Percentiles rank a stretch among this genome's conserved stretches.
Conservation (phyloP, 225 moss, liverwort and hornwort species). For the Bryoerythrophyllum caledonicum region DNA sequence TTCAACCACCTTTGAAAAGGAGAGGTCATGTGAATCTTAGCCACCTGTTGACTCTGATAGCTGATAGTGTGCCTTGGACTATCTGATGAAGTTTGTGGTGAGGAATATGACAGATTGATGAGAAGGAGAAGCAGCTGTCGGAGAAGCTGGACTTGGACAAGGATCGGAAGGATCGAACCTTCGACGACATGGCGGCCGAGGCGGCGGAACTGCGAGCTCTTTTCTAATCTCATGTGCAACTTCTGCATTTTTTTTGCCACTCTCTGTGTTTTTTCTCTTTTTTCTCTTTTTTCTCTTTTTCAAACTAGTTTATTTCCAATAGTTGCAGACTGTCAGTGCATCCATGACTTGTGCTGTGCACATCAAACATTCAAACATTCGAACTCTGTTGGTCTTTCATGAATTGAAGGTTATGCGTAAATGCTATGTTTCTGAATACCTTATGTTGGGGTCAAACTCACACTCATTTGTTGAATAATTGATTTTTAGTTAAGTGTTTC, state of each 20-base stretch:
- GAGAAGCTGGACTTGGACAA: constrained; percentile 77
- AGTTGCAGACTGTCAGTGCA: background rate
- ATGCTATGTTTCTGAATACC: background rate
- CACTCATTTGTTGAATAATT: no score
- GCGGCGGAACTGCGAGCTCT: constrained; percentile 76
- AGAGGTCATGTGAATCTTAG: no score
- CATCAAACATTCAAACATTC: background rate
- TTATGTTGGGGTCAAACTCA: no score
- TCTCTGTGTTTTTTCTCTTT: background rate
- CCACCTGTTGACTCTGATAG: no score
- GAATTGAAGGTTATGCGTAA: background rate
- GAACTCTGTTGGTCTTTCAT: background rate
- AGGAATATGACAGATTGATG: constrained; percentile 61
- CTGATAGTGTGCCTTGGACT: no score
- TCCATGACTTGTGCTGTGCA: constrained; percentile 14
- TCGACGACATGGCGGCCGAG: constrained; percentile 80
- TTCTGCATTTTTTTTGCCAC: background rate
- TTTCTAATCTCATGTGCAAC: constrained; percentile 41
- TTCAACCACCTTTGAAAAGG: no score
- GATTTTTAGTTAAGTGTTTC: no score
- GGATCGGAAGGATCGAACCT: constrained; percentile 77
- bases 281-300: background rate
- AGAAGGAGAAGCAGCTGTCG: constrained; percentile 75
- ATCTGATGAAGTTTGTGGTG: constrained; percentile 14
- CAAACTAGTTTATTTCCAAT: constrained; percentile 5